phyloP scores from a whole-genome alignment of 331 rosid species.

The Quercus tomentella region DNA sequence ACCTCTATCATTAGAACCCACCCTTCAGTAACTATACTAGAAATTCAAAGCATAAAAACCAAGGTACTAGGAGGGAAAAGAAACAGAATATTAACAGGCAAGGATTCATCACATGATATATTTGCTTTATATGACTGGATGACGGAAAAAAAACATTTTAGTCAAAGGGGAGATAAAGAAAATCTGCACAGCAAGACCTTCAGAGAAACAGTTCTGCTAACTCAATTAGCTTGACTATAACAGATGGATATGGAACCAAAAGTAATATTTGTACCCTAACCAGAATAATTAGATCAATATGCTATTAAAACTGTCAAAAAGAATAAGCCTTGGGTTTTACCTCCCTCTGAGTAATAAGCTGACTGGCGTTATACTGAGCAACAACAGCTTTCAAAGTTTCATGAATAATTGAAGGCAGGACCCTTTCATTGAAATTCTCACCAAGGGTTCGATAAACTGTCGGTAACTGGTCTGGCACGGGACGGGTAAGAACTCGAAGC shows the following conservation, averaged over 20 bases:
- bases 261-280: neutral
- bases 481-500: conserved; percentile 92
- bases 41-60: neutral
- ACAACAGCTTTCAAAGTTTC: conserved; percentile 95
- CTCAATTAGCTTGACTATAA: neutral
- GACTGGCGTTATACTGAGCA: conserved; percentile 90
- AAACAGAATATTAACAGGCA: neutral
- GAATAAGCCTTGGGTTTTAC: conserved; percentile 30
- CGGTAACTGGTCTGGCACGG: conserved; percentile 59
- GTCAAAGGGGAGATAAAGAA: conserved; percentile 1
- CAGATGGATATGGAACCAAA: neutral
- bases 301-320: neutral
- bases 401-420: conserved; percentile 78
- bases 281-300: neutral
- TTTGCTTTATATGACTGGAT: neutral
- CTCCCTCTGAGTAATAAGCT: conserved; percentile 91
- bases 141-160: neutral
- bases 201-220: neutral
- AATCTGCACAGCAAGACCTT: neutral
- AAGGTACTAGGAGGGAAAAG: neutral
- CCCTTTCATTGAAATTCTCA: conserved; percentile 61
- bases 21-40: neutral
- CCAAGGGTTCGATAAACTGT: conserved; percentile 75
- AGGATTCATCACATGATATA: neutral
- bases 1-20: neutral